Evolutionary conservation across 768 basidiomycete species (phyloP).

Genomic region (Kwoniella newhampshirensis): DNA sequence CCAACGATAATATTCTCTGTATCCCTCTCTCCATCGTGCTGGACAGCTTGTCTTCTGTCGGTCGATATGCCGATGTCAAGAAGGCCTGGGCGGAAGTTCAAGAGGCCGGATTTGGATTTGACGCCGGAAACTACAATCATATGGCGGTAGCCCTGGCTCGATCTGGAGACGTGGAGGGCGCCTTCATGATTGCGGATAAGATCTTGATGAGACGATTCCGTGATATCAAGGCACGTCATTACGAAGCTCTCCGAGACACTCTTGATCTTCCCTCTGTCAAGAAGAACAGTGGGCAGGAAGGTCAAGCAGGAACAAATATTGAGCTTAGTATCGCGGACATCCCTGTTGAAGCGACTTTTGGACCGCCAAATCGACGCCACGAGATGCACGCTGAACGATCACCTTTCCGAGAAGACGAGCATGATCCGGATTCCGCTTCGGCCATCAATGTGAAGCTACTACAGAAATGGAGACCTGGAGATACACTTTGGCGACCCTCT

Average conservation of each 20-base stretch:
- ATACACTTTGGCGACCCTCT: slow-evolving; percentile 41
- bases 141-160: slow-evolving; percentile 72
- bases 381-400: slow-evolving; percentile 21
- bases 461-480: slow-evolving; percentile 35
- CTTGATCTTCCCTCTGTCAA: not conserved
- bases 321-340: slow-evolving; percentile 7
- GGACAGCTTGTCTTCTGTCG: slow-evolving; percentile 67
- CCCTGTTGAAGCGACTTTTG: slow-evolving; percentile 22
- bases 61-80: slow-evolving; percentile 64
- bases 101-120: slow-evolving; percentile 69
- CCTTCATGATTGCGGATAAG: slow-evolving; percentile 76
- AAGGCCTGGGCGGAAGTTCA: slow-evolving; percentile 67
- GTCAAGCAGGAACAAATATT: not conserved
- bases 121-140: slow-evolving; percentile 90
- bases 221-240: slow-evolving; percentile 23
- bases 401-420: slow-evolving; percentile 6
- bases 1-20: slow-evolving; percentile 64
- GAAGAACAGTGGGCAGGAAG: not conserved
- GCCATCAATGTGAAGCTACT: slow-evolving; percentile 19
- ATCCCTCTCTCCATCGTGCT: slow-evolving; percentile 79
- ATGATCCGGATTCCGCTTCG: not conserved
- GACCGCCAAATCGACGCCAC: slow-evolving; percentile 40
- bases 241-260: slow-evolving; percentile 16
- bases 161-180: slow-evolving; percentile 76
- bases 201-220: slow-evolving; percentile 61